Evolutionary conservation across 768 basidiomycete genomes (phyloP).

Genomic region (Multifurca ochricompacta): DNA sequence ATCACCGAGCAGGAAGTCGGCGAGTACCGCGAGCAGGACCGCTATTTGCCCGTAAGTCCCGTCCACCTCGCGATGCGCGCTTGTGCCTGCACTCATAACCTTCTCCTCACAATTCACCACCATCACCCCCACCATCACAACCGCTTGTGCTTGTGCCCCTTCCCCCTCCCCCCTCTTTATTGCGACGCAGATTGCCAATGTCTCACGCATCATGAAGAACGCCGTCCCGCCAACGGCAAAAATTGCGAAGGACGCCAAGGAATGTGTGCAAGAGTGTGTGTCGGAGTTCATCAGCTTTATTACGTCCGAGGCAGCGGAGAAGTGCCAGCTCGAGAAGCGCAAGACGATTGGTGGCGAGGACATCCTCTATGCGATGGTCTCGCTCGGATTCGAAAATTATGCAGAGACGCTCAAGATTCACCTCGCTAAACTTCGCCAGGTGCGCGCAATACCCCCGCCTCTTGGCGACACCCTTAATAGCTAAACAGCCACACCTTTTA

Average conservation of each 20-base stretch:
- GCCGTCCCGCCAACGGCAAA: constrained; percentile 86
- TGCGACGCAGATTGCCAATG: constrained; percentile 87
- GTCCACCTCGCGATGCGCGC: neutral
- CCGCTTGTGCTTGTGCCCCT: too few relatives aligned
- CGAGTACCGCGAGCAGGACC: constrained; percentile 91
- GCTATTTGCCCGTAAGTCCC: constrained; percentile 77
- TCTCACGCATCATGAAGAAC: constrained; percentile 95
- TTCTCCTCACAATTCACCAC: neutral
- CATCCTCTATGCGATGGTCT: constrained; percentile 88
- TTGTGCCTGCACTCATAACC: too few relatives aligned
- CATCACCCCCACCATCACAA: neutral
- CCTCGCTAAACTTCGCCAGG: constrained; percentile 82
- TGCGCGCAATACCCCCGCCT: constrained; percentile 25
- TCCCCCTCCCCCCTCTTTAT: neutral
- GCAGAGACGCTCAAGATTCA: constrained; percentile 89
- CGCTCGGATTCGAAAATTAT: constrained; percentile 92
- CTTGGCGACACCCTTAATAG: neutral
- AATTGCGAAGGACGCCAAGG: constrained; percentile 97
- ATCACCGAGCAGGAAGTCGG: constrained; percentile 92
- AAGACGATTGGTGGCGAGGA: constrained; percentile 99
- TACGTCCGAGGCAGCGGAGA: constrained; percentile 93
- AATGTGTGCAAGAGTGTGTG: constrained; percentile 97
- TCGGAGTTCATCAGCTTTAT: constrained; percentile 98
- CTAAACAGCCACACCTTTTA: neutral
- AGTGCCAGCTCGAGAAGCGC: constrained; percentile 88